Conservation (phyloP, 495 filamentous ascomycete species). For the Hypoxylon rickii region DNA sequence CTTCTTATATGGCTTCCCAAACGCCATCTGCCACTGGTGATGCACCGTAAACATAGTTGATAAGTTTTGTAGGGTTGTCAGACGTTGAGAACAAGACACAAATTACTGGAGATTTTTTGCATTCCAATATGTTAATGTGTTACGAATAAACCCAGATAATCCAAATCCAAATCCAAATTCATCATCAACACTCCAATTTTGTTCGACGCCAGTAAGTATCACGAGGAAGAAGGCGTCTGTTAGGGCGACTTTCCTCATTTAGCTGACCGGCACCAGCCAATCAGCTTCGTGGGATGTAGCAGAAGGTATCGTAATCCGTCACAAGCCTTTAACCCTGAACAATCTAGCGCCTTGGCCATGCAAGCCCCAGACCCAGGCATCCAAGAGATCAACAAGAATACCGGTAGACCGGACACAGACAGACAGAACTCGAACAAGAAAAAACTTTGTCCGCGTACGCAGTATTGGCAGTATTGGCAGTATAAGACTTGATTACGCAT, state of each 20-base stretch:
- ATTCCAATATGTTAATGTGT: too few species aligned
- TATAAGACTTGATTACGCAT: too few species aligned
- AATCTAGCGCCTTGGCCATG: slow-evolving; percentile 18
- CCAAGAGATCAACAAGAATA: too few species aligned
- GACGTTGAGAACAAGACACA: too few species aligned
- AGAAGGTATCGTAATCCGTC: slow-evolving; percentile 13
- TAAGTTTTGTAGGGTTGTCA: too few species aligned
- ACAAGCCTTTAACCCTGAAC: slow-evolving; percentile 13
- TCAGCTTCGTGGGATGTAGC: slow-evolving; percentile 1
- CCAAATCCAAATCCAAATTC: too few species aligned
- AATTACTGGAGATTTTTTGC: too few species aligned
- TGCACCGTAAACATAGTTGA: slow-evolving; percentile 7
- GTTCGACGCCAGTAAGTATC: slow-evolving; percentile 2
- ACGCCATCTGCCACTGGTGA: neutral
- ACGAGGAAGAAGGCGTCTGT: slow-evolving; percentile 8
- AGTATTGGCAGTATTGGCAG: too few species aligned
- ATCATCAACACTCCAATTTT: neutral
- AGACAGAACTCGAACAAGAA: slow-evolving; percentile 7
- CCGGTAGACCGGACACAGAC: slow-evolving; percentile 15
- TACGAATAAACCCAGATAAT: too few species aligned
- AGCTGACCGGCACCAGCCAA: slow-evolving; percentile 33
- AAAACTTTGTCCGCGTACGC: too few species aligned
- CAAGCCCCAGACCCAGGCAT: too few species aligned
- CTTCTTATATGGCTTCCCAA: neutral
- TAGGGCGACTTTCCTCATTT: slow-evolving; percentile 24